Evolutionary conservation across 768 basidiomycete genomes (phyloP), one percentile per base, ranked within the genome.

Genomic region (Lentinula edodes): DNA sequence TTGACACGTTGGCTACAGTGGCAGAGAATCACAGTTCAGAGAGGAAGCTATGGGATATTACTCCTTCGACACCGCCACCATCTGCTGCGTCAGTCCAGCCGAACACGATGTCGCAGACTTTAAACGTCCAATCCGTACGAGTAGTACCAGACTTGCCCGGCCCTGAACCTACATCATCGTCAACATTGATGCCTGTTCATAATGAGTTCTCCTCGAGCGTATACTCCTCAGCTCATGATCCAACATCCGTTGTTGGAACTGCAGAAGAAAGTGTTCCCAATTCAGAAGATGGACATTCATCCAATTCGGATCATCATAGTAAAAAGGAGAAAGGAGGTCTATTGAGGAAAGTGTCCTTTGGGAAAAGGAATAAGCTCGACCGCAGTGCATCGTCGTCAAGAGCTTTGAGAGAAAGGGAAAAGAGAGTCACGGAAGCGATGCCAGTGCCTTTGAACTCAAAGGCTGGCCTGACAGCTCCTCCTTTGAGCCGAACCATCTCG

Each of bases 1-100:
- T 84, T 52, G 79, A 81, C 43, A 78, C 79, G 58, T 13, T 39
- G 7, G 38, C 38, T 39, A 39, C 9, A 9, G 69, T 81, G 9
- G 69, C 77, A 3, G 77, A 80, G 54, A 62, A 52, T 36, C 50
- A 43, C 23, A 43, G 50, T 15, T 23, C 34, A 39, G 53, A 52
- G 54, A 20, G 35, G 15, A 46, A 32, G 39, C 6, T n/a, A 63
- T 69, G 68, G 35, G 60, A 62, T 15, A 64, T 63, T 45, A 65
- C 66, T 20, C 65, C 70, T n/a, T 65, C 69, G 34, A 74, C 75
- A 7, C 73, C 74, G 4, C 74, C 77, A 5, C 74, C 76, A 7
- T 73, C 75, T 48, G 71, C 72, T 3, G 63, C 72, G 18, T 72
- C 73, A 10, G 20, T 65, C 8, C 64, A 63, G 46, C 63, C 61